Percentiles rank a stretch among this genome's conserved stretches.
phyloP scores from a whole-genome alignment of 1,284 basidiomycete genomes.

The Mixia osmundae region DNA sequence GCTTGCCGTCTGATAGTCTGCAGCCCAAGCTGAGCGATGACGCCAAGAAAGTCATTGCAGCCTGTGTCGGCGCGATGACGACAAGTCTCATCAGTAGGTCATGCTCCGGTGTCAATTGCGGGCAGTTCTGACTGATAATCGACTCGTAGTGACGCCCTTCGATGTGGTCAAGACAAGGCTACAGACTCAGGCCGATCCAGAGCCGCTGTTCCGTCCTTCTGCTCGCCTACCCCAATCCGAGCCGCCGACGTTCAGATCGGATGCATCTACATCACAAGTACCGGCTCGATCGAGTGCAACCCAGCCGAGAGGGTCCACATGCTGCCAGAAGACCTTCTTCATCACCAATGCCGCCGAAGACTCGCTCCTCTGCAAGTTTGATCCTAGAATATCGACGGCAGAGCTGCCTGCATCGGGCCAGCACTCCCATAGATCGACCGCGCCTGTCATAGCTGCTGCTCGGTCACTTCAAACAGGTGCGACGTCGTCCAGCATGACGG shows the following conservation, averaged over 20 bases:
- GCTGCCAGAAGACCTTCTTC: conserved; percentile 23
- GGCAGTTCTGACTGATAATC: neutral
- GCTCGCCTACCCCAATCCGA: conserved; percentile 11
- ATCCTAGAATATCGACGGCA: conserved; percentile 15
- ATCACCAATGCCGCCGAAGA: conserved; percentile 14
- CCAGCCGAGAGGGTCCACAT: conserved; percentile 16
- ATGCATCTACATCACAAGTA: conserved; percentile 9
- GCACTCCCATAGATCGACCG: too few relatives aligned
- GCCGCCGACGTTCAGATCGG: conserved; percentile 6
- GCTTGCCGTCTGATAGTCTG: too few relatives aligned
- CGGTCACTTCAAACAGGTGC: neutral
- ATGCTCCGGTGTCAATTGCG: neutral
- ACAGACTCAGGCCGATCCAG: conserved; percentile 13
- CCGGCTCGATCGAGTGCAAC: neutral
- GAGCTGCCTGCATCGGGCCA: conserved; percentile 4
- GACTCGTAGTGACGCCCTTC: conserved; percentile 60
- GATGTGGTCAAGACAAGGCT: conserved; percentile 71
- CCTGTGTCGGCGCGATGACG: conserved; percentile 50
- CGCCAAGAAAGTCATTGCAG: conserved; percentile 53
- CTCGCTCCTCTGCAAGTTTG: conserved; percentile 19
- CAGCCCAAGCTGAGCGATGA: too few relatives aligned
- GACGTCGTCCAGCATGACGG: neutral
- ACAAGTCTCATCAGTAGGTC: conserved; percentile 57
- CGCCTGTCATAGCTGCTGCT: conserved; percentile 1
- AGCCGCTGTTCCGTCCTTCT: conserved; percentile 12